Percentiles rank a stretch among this genome's conserved stretches.
These are phyloP conservation scores for Gossypium raimondii DNA, from an alignment of 345 rosid genomes.

Conservation along the genomic window DNA sequence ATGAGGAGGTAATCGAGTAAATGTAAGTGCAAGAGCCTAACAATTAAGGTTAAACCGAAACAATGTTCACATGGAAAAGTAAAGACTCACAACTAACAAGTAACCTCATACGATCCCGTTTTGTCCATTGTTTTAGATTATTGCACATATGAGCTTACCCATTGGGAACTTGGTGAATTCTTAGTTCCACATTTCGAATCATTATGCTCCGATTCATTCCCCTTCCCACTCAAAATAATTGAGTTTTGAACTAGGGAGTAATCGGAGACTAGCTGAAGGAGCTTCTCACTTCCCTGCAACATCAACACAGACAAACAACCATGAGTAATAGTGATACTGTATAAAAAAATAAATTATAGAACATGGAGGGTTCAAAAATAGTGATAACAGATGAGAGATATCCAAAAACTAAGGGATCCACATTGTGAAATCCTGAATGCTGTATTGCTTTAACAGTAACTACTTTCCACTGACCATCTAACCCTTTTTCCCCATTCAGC, in stretches of 20 bases:
- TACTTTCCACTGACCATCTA: too few species aligned
- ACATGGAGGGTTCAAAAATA: too few species aligned
- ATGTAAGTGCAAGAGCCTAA: not conserved
- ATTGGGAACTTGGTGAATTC: constrained; percentile 26
- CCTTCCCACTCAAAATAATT: constrained; percentile 14
- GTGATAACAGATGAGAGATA: too few species aligned
- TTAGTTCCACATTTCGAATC: constrained; percentile 18
- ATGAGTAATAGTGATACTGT: not conserved
- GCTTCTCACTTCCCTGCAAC: constrained; percentile 85
- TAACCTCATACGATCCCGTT: not conserved
- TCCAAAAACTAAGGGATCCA: too few species aligned
- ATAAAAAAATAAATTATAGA: not conserved
- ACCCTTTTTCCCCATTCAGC: too few species aligned
- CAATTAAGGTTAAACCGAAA: not conserved
- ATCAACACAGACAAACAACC: constrained; percentile 13
- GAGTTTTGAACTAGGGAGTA: constrained; percentile 29
- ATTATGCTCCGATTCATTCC: constrained; percentile 23
- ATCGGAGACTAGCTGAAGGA: constrained; percentile 66
- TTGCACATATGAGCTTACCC: constrained; percentile 33
- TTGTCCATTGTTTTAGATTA: not conserved
- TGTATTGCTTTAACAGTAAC: too few species aligned
- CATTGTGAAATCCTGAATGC: too few species aligned
- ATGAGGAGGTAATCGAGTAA: not conserved
- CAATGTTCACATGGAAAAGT: not conserved
- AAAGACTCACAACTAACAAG: not conserved